These are phyloP conservation scores for Colletotrichum tabaci DNA, from an alignment of 2,329 filamentous ascomycete genomes.

Conservation along the genomic window DNA sequence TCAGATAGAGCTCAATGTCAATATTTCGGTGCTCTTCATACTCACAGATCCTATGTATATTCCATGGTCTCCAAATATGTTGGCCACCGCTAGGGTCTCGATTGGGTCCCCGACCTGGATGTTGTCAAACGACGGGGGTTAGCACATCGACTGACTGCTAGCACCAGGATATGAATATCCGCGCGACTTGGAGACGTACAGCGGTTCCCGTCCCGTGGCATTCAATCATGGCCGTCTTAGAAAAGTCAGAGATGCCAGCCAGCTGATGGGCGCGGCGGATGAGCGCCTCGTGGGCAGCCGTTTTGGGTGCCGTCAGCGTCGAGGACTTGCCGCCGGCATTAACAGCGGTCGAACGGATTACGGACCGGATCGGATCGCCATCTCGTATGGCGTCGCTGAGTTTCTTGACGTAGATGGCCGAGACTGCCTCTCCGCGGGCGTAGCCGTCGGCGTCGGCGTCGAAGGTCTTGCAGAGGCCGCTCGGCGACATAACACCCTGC, in stretches of 20 bases:
- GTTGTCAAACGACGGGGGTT: background rate
- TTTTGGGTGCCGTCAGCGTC: constrained; percentile 56
- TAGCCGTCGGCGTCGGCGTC: constrained; percentile 61
- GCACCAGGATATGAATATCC: constrained; percentile 50
- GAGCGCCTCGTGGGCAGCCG: constrained; percentile 46
- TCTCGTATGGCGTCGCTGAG: constrained; percentile 56
- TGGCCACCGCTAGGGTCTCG: constrained; percentile 54
- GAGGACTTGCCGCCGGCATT: constrained; percentile 54
- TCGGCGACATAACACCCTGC: constrained; percentile 46
- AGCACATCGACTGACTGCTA: constrained; percentile 49
- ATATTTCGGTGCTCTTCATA: background rate
- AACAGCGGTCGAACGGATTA: constrained; percentile 48
- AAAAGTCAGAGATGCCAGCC: constrained; percentile 38
- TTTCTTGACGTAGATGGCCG: constrained; percentile 56
- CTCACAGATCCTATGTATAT: constrained; percentile 50
- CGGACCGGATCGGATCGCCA: constrained; percentile 52
- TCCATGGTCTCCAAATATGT: constrained; percentile 48
- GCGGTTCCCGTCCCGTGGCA: constrained; percentile 53
- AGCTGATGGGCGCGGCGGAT: constrained; percentile 47
- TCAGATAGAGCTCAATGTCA: background rate
- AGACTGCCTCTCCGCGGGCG: constrained; percentile 56
- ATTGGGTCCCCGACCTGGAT: constrained; percentile 56
- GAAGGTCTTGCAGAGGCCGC: constrained; percentile 50
- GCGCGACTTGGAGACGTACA: background rate
- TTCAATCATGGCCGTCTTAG: constrained; percentile 51